phyloP scores from a whole-genome alignment of 2,329 filamentous ascomycete genomes.

The Neopestalotiopsis rosae region DNA sequence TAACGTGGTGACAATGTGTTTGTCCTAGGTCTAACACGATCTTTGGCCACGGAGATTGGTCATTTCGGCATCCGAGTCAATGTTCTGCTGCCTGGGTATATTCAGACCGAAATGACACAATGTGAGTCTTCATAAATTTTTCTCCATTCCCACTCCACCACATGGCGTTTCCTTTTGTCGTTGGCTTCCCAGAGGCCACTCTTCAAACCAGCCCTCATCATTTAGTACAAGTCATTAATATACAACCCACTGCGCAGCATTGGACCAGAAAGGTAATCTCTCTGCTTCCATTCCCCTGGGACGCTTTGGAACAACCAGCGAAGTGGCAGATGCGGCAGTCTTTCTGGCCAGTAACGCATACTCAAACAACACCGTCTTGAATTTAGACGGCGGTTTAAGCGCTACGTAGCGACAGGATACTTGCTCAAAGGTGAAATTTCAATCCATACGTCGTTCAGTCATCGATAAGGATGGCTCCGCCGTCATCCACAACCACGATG shows the following conservation, averaged over 20 bases:
- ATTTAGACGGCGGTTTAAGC: slow-evolving; percentile 84
- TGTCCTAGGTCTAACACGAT: slow-evolving; percentile 67
- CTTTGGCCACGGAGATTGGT: slow-evolving; percentile 67
- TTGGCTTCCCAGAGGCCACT: background rate
- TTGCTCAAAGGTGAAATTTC: background rate
- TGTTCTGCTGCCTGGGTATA: slow-evolving; percentile 82
- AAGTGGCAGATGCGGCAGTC: slow-evolving; percentile 81
- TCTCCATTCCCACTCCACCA: slow-evolving; percentile 17
- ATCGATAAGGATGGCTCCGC: slow-evolving; percentile 69
- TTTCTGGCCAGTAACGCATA: slow-evolving; percentile 82
- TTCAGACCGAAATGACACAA: slow-evolving; percentile 80
- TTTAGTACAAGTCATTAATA: slow-evolving; percentile 36
- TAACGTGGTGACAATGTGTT: slow-evolving; percentile 20
- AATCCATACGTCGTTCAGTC: slow-evolving; percentile 46
- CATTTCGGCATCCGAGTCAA: slow-evolving; percentile 74
- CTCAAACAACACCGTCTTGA: slow-evolving; percentile 86
- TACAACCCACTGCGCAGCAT: slow-evolving; percentile 39
- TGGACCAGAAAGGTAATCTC: slow-evolving; percentile 37
- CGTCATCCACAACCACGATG: slow-evolving; percentile 56
- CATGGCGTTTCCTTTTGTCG: slow-evolving; percentile 8
- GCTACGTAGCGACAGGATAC: slow-evolving; percentile 51
- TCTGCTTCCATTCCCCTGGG: slow-evolving; percentile 62
- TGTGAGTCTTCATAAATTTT: slow-evolving; percentile 51
- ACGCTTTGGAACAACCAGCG: slow-evolving; percentile 70
- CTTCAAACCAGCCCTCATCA: slow-evolving; percentile 21